These are phyloP conservation scores for Tetrastigma voinierianum DNA, from an alignment of 164 flowering plant genomes.

Conservation along the genomic window DNA sequence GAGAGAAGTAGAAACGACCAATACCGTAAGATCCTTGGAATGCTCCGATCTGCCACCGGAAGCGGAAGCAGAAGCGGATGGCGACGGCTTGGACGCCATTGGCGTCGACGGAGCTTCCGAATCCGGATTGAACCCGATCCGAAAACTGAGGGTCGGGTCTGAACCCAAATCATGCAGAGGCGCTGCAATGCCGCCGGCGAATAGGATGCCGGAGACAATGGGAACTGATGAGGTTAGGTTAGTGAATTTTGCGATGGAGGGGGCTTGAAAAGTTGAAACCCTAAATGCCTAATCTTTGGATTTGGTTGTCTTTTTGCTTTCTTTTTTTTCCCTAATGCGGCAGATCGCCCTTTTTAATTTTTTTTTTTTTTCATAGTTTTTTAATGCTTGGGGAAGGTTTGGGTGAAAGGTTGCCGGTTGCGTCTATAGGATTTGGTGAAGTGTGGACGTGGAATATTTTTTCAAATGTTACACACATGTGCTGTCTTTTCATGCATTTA, in stretches of 20 bases:
- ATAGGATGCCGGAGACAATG: not conserved
- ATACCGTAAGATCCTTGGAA: slow-evolving; percentile 35
- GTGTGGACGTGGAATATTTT: too few species aligned
- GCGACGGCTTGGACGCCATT: slow-evolving; percentile 44
- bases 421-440: too few species aligned
- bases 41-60: slow-evolving; percentile 41
- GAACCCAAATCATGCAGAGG: slow-evolving; percentile 27
- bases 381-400: too few species aligned
- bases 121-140: slow-evolving; percentile 16
- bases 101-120: slow-evolving; percentile 17
- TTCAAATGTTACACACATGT: too few species aligned
- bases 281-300: too few species aligned
- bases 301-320: too few species aligned
- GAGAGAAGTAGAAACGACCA: not conserved
- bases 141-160: slow-evolving; percentile 19
- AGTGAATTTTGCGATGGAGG: not conserved
- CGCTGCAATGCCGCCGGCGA: not conserved
- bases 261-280: slow-evolving; percentile 25
- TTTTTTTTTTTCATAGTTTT: too few species aligned
- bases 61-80: slow-evolving; percentile 15
- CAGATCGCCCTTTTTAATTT: too few species aligned
- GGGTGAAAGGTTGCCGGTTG: too few species aligned
- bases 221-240: not conserved
- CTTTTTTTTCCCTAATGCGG: too few species aligned
- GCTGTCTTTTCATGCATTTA: too few species aligned